A percentile compares a stretch with the other conserved stretches of the same genome.
phyloP scores from a whole-genome alignment of 208 protist genomes.

The Sergeia podlipaevii region DNA sequence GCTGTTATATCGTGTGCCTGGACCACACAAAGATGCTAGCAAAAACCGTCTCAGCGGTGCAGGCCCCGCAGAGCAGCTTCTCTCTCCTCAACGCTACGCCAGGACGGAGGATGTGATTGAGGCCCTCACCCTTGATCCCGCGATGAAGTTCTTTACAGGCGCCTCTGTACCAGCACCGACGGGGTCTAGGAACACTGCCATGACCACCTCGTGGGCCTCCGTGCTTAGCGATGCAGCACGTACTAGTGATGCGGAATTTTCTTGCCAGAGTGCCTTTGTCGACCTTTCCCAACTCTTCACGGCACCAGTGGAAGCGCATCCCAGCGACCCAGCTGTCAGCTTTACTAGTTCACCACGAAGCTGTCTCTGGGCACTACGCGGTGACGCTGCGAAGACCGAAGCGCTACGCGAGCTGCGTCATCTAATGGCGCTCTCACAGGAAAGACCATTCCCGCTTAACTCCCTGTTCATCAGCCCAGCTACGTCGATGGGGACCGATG shows the following conservation, averaged over 20 bases:
- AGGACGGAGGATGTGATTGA: constrained; percentile 45
- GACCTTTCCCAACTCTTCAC: too few relatives aligned
- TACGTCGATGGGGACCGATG: neutral
- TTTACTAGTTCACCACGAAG: constrained; percentile 22
- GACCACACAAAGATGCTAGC: constrained; percentile 14
- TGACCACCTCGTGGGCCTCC: constrained; percentile 12
- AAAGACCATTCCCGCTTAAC: constrained; percentile 25
- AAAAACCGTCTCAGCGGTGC: constrained; percentile 14
- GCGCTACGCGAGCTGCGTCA: constrained; percentile 50
- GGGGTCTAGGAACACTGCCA: neutral
- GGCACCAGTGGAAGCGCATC: neutral
- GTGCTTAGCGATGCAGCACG: constrained; percentile 25
- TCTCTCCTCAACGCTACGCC: constrained; percentile 19
- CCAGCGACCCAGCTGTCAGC: neutral
- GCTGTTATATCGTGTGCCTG: constrained; percentile 34
- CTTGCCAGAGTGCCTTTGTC: neutral
- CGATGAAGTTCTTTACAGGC: constrained; percentile 72
- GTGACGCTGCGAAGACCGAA: constrained; percentile 18
- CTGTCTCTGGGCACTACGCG: constrained; percentile 64
- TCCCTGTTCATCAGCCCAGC: constrained; percentile 35
- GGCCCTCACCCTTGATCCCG: constrained; percentile 52
- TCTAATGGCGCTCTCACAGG: constrained; percentile 15
- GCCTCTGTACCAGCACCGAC: constrained; percentile 18
- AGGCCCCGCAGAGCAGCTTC: constrained; percentile 1
- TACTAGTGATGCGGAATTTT: constrained; percentile 8